Base-by-base conservation (phyloP, 2,329 filamentous ascomycete genomes). In the Sporothrix euskadiensis region DNA sequence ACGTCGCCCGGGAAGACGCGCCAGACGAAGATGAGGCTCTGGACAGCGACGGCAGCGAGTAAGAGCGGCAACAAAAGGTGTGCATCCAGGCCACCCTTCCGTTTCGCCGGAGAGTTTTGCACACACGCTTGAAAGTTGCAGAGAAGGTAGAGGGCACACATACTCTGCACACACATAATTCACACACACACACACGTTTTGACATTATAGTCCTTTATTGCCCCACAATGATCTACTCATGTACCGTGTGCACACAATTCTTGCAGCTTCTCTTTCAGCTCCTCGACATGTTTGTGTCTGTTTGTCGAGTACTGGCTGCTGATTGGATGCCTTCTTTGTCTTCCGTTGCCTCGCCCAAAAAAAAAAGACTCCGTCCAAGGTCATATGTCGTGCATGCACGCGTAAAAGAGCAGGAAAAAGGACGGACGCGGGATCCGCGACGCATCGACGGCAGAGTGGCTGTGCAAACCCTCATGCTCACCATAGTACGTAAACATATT, bases 31-130 rank as follows among this genome's bases (percentile, higher is more conserved):
- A 90, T 73, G 90, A 91, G 76, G 90, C 88, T 14, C 80, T 91
- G 74, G 89, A 90, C 78, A 88, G 87, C 12, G 85, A 88, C 70
- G 88, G 90, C 75, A 89, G 88, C 77, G 88, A 89, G 73, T 89
- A 73, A 71, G 52, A 32, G 14, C 26, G 30, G 26, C n/a, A 12
- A n/a, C 9, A 22, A 5, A 16, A 35, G 35, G 16, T 47, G 47
- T 4, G 35, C n/a, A 54, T n/a, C 39, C 19, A 19, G 57, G 2
- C 59, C 59, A 61, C 7, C 39, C 41, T 26, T 35, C 59, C 26
- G 39, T 10, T 8, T 47, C n/a, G 39, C 22, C 19, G 32, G 61
- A 19, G 39, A 47, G 10, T 26, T 49, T 44, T 63, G 59, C n/a
- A 44, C 4, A 14, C 9, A 44, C 22, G 61, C 22, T 47, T 10